These are phyloP conservation scores for Colletotrichum sp. DNA, from an alignment of 2,329 filamentous ascomycete species.

Conservation along the genomic window DNA sequence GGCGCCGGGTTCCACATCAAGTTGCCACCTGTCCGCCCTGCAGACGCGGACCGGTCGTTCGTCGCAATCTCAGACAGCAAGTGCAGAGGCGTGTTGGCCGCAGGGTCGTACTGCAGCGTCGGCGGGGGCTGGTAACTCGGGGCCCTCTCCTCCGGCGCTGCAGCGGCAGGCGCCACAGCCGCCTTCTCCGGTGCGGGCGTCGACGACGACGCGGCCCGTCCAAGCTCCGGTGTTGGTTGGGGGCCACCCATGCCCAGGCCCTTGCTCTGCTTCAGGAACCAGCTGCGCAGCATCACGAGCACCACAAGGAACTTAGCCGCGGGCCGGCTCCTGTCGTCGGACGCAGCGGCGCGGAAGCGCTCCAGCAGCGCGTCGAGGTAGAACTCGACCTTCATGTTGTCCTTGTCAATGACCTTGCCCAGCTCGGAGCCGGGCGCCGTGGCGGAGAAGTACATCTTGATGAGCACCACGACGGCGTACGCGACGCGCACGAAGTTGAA, in stretches of 20 bases:
- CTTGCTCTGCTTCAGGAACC: conserved; percentile 64
- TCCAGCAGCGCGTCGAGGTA: conserved; percentile 75
- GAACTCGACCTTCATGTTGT: conserved; percentile 67
- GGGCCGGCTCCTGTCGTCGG: conserved; percentile 67
- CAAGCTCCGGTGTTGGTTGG: neutral
- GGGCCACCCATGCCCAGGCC: neutral
- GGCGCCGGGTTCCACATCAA: conserved; percentile 25
- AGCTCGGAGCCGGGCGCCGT: conserved; percentile 69
- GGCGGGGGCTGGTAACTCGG: conserved; percentile 23
- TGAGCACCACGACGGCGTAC: conserved; percentile 73
- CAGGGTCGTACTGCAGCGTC: conserved; percentile 28
- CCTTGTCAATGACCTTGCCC: conserved; percentile 71
- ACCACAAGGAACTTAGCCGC: conserved; percentile 75
- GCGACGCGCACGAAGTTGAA: conserved; percentile 75
- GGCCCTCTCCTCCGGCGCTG: conserved; percentile 19
- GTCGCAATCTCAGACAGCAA: conserved; percentile 64
- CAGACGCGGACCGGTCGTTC: conserved; percentile 33
- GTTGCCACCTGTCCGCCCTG: conserved; percentile 3
- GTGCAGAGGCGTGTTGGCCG: conserved; percentile 59
- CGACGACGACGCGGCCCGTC: neutral
- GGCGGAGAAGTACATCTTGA: conserved; percentile 76
- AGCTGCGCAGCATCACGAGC: conserved; percentile 71
- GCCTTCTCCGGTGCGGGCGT: neutral
- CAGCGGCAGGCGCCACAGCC: neutral
- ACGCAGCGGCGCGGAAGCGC: conserved; percentile 69